These are phyloP conservation scores for Dictyostelium purpureum DNA, from an alignment of 78 protist species.

Conservation along the genomic window DNA sequence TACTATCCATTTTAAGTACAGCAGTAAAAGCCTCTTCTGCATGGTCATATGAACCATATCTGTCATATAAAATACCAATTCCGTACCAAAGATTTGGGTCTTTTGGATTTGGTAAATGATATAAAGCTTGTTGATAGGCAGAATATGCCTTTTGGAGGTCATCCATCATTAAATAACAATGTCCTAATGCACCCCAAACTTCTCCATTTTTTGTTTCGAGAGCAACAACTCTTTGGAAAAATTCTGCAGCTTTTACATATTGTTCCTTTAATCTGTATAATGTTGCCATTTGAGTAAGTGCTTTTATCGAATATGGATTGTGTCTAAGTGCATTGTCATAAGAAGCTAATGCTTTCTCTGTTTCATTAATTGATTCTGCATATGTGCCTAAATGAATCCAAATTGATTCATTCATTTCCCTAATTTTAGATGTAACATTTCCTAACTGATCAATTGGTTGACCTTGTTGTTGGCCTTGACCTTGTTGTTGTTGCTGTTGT, in stretches of 20 bases:
- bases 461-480: background rate
- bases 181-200: conserved; percentile 90
- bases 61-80: conserved; percentile 90
- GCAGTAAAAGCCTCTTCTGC: conserved; percentile 94
- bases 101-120: conserved; percentile 88
- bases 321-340: conserved; percentile 84
- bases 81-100: conserved; percentile 94
- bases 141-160: conserved; percentile 90
- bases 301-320: conserved; percentile 86
- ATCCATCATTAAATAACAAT: conserved; percentile 87
- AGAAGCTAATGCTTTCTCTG: conserved; percentile 79
- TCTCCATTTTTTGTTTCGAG: conserved; percentile 82
- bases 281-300: conserved; percentile 84
- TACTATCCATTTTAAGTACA: conserved; percentile 90
- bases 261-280: conserved; percentile 75
- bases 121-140: conserved; percentile 92
- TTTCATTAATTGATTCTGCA: conserved; percentile 81
- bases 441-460: background rate
- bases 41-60: conserved; percentile 91
- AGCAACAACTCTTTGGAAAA: conserved; percentile 57
- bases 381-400: conserved; percentile 49
- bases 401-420: conserved; percentile 10
- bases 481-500: background rate
- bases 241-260: conserved; percentile 83
- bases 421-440: background rate